Evolutionary conservation across 176 grass and related monocot genomes (phyloP), one percentile per base, ranked within the genome.

Genomic region (Phoenix dactylifera): DNA sequence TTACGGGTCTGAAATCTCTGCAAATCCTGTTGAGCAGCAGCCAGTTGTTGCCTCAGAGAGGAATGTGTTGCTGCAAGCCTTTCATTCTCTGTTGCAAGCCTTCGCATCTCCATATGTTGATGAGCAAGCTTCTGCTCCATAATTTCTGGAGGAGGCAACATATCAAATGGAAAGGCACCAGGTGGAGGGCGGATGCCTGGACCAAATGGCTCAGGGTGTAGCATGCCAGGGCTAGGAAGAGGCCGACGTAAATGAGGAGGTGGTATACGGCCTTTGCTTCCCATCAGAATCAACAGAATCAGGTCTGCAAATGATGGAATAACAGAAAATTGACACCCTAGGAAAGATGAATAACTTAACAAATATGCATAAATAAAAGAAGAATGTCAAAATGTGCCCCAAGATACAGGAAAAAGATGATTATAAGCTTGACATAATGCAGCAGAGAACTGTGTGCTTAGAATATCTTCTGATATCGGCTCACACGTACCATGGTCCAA

Each of bases 101-200:
- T 92, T 77, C 89, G 81, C 75, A 98, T 89, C 76, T 89, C 94
- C 35, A 70, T 65, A 0, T 62, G 79, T 70, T 98, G 94, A 20
- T 65, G 18, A 7, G 55, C 68, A 16, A 98, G 84, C 72, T 93
- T 98, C 76, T 85, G 85, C 64, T 98, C 94, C 67, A 98, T 50
- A 52, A 92, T 82, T 76, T 93, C 84, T 22, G 85, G 71, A 19
- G 77, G 70, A 23, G 81, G 66, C 74, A 86, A 44, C 78, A 85
- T 79, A 15, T 89, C 85, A 30, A 71, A 95, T 29, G 77, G 71
- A 77, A 83, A 89, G 23, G 64, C 58, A 24, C 73, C 93, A 3
- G 70, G 70, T 35, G 57, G 81, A 50, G 39, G 84, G 50, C 51
- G 81, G 79, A 86, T 79, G 16, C 62, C 71, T 17, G 56, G 76